A percentile compares a stretch with the other conserved stretches of the same genome.
These are phyloP conservation scores for Decorospora gaudefroyi DNA, from an alignment of 2,329 filamentous ascomycete genomes.

Conservation along the genomic window DNA sequence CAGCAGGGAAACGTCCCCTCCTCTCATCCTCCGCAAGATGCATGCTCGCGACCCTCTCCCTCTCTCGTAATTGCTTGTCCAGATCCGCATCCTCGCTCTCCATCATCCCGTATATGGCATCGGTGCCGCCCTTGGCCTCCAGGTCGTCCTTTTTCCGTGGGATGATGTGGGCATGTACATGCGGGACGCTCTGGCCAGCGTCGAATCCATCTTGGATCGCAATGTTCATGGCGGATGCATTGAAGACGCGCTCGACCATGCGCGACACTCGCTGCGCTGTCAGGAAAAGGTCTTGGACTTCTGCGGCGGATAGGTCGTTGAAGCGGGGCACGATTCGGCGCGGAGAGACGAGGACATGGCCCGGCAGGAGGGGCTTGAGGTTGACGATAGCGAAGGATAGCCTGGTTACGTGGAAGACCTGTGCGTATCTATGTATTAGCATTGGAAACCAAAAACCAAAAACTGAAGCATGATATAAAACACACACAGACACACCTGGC, in stretches of 20 bases:
- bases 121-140: conserved; percentile 62
- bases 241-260: conserved; percentile 68
- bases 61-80: conserved; percentile 68
- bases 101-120: conserved; percentile 81
- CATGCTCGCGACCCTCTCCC: conserved; percentile 50
- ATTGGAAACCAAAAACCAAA: too few relatives aligned
- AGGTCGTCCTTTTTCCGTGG: conserved; percentile 67
- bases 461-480: too few relatives aligned
- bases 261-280: conserved; percentile 81
- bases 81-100: conserved; percentile 85
- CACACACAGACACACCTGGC: conserved; percentile 47
- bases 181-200: conserved; percentile 90
- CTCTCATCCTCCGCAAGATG: conserved; percentile 34
- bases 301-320: conserved; percentile 70
- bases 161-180: conserved; percentile 92
- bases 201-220: conserved; percentile 91
- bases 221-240: conserved; percentile 81
- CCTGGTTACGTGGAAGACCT: conserved; percentile 86
- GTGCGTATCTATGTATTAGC: conserved; percentile 11
- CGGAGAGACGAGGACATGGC: conserved; percentile 90
- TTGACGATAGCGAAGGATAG: conserved; percentile 90
- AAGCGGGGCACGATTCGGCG: conserved; percentile 70
- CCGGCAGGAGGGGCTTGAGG: conserved; percentile 89
- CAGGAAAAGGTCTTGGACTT: conserved; percentile 84
- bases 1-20: conserved; percentile 65